Evolutionary conservation across 2,329 filamentous ascomycete species (phyloP), one percentile per base, ranked within the genome.

Genomic region (Monosporascus sp.): DNA sequence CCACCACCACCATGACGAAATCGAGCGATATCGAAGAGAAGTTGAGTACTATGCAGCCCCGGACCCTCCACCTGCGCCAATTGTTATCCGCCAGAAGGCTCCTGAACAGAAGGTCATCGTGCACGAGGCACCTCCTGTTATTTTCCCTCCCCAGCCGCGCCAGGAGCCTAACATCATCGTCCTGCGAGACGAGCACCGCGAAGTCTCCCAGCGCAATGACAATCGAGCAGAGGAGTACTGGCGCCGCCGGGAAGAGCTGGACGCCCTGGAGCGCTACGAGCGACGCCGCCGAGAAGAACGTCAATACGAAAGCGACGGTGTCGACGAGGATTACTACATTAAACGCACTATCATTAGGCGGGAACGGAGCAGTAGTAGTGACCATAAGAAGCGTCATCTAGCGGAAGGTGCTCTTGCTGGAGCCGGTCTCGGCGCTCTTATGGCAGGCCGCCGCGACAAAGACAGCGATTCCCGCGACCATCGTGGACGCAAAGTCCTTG

Each of bases 401-500:
- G 83, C 83, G 22, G 82, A 84, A 62, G 83, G 83, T n/a, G 83
- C 82, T 9, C 72, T 85, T 17, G 83, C 83, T 27, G 83, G 82
- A 17, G 83, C 83, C 18, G 83, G 83, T 48, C 68, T 83, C 7
- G 78, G 80, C 11, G 83, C 83, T n/a, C 68, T 86, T 3, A 67
- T 84, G 6, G 74, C 78, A 17, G 80, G 79, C 47, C 79, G 81
- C 20, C 75, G 79, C 47, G 74, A 76, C 49, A 73, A 72, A 51
- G 69, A 78, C 3, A 77, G 79, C 48, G 78, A 80, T 24, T 62
- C 78, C 4, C 70, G 70, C 0, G 75, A 80, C 20, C 69, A 81
- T 58, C 76, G 80, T 24, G 80, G 80, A 43, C 76, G 79, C 51
- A 84, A 84, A 61, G 79, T 84, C 35, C 61, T 83, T 17, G 79